Conservation (phyloP, 1,284 basidiomycete species). For the Athelia psychrophila region DNA sequence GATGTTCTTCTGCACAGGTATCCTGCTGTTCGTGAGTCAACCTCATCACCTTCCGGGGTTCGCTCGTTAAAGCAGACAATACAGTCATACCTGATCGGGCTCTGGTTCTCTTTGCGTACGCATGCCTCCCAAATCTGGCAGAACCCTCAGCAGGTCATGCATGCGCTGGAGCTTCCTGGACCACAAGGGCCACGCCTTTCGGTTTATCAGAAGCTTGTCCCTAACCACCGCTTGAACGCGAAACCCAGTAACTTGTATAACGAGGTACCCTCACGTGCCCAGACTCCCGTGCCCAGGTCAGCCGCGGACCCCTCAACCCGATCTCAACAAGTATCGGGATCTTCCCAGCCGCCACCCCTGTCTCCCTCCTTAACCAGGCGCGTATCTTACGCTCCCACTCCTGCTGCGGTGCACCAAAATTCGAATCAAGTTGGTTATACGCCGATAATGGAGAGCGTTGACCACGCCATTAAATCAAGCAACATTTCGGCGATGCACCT, state of each 20-base stretch:
- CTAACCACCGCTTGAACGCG: conserved; percentile 29
- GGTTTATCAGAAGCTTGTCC: conserved; percentile 67
- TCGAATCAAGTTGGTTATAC: conserved; percentile 39
- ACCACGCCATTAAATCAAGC: conserved; percentile 66
- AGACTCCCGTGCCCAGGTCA: conserved; percentile 37
- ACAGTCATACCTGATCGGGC: conserved; percentile 93
- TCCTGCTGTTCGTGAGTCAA: conserved; percentile 82
- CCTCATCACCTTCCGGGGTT: too few relatives aligned
- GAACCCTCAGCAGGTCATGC: conserved; percentile 86
- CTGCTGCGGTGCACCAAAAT: conserved; percentile 27
- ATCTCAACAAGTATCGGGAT: conserved; percentile 11
- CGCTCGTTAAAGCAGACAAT: not conserved
- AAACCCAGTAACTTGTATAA: conserved; percentile 43
- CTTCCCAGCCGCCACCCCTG: conserved; percentile 20
- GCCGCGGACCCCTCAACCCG: conserved; percentile 16
- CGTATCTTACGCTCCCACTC: conserved; percentile 54
- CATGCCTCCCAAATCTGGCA: conserved; percentile 99
- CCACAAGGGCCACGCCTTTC: conserved; percentile 49
- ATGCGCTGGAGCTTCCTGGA: conserved; percentile 58
- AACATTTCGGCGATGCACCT: conserved; percentile 55
- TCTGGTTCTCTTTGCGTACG: conserved; percentile 98
- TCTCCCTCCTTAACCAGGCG: conserved; percentile 43
- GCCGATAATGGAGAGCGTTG: conserved; percentile 77
- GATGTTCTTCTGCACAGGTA: conserved; percentile 92
- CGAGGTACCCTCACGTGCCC: conserved; percentile 33